Percentiles rank a stretch among this genome's conserved stretches.
Conservation (phyloP, 257 asterid genomes). For the Lantana camara region DNA sequence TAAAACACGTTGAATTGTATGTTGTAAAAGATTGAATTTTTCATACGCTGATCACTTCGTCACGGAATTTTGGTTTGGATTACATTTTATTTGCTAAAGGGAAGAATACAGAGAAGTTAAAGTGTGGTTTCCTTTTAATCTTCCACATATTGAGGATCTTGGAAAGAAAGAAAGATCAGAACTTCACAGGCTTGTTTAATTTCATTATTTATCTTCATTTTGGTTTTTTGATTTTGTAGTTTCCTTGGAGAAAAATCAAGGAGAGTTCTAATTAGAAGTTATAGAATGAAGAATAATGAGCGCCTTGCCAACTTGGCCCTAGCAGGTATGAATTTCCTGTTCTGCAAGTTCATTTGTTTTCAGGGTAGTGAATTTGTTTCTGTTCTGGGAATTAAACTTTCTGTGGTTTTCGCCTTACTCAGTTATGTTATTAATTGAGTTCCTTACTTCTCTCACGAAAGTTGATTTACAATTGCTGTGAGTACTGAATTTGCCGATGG, state of each 20-base stretch:
- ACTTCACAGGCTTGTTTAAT: slow-evolving; percentile 16
- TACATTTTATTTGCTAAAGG: slow-evolving; percentile 1
- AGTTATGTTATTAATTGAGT: not conserved
- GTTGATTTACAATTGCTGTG: not conserved
- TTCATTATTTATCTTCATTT: slow-evolving; percentile 6
- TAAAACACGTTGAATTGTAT: slow-evolving; percentile 18
- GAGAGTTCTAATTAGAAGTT: slow-evolving; percentile 23
- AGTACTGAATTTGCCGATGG: too few species aligned
- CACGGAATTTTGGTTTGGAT: slow-evolving; percentile 13
- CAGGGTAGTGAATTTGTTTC: not conserved
- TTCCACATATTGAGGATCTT: slow-evolving; percentile 12
- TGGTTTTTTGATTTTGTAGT: slow-evolving; percentile 22
- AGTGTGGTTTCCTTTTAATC: not conserved
- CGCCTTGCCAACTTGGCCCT: slow-evolving; percentile 57
- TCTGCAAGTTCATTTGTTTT: slow-evolving; percentile 19
- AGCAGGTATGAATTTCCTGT: slow-evolving; percentile 48
- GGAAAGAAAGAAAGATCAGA: slow-evolving; percentile 22
- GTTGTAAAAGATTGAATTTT: slow-evolving; percentile 16
- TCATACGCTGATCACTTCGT: not conserved
- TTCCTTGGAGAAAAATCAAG: slow-evolving; percentile 25
- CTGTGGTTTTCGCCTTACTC: not conserved
- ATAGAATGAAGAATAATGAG: slow-evolving; percentile 56
- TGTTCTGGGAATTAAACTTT: not conserved
- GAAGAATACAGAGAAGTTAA: not conserved
- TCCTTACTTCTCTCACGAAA: not conserved